Conservation (phyloP, 2,329 filamentous ascomycete genomes). For the Hortaea werneckii region DNA sequence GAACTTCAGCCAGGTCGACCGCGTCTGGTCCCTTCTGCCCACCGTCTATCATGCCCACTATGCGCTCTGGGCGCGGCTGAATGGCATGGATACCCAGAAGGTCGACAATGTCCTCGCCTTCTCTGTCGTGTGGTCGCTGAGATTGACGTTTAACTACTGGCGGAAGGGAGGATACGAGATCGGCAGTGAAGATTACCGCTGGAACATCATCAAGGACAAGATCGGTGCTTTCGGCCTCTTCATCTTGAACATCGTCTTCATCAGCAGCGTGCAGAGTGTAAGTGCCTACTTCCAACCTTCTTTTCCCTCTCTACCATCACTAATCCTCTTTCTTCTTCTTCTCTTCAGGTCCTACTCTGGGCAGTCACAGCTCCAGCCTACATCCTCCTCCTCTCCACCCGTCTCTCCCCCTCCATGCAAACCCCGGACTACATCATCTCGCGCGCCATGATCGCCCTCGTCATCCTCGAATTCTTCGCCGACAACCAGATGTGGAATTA, state of each 20-base stretch:
- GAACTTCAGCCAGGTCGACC: slow-evolving; percentile 96
- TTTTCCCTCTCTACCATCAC: background rate
- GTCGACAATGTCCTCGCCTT: slow-evolving; percentile 64
- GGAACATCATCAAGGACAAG: slow-evolving; percentile 62
- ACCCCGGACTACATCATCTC: slow-evolving; percentile 46
- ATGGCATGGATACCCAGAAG: slow-evolving; percentile 58
- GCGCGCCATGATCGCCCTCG: slow-evolving; percentile 44
- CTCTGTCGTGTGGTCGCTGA: slow-evolving; percentile 55
- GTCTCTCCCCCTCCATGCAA: slow-evolving; percentile 39
- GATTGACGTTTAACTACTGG: slow-evolving; percentile 95
- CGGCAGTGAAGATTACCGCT: slow-evolving; percentile 92
- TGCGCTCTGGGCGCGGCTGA: slow-evolving; percentile 67
- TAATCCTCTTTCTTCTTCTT: background rate
- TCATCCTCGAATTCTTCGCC: slow-evolving; percentile 65
- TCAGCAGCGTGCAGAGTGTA: slow-evolving; percentile 63
- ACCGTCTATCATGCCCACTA: slow-evolving; percentile 80
- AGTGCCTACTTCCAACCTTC: slow-evolving; percentile 10
- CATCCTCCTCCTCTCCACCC: slow-evolving; percentile 60
- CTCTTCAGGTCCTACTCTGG: slow-evolving; percentile 58
- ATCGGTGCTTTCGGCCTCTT: slow-evolving; percentile 61
- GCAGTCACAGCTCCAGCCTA: slow-evolving; percentile 74
- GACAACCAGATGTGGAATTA: slow-evolving; percentile 92
- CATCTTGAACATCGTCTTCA: slow-evolving; percentile 81
- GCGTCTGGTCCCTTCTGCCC: slow-evolving; percentile 82
- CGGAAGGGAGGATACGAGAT: slow-evolving; percentile 82